Evolutionary conservation across 2,329 filamentous ascomycete genomes (phyloP), one percentile per base, ranked within the genome.

Genomic region (Ilyonectria destructans): DNA sequence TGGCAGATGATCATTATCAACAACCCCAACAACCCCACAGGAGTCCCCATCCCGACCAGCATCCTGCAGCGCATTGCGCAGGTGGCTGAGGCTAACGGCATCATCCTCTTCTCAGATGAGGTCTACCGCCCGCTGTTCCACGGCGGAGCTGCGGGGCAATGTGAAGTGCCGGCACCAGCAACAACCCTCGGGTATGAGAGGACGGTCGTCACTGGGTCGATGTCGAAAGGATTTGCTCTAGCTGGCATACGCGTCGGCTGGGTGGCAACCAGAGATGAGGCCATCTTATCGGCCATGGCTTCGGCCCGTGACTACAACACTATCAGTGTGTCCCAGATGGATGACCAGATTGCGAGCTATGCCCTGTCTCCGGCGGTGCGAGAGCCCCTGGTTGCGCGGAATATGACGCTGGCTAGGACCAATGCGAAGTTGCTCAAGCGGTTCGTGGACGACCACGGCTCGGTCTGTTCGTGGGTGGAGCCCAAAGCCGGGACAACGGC

Each of bases 41-140:
- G 94, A 6, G 88, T 90, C 10, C 86, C 92, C 4, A 90, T 94
- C 19, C 89, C 90, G 0, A 89, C 86, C 51, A 78, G 85, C 1
- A 85, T 89, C 13, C 84, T 97, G 1, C 79, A 89, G 61, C 76
- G 86, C 4, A 86, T 96, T 69, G 83, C 93, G 43, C 84, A 87
- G 4, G 81, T 95, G 62, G 93, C 93, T 3, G 82, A 85, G 61
- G 82, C 87, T 43, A 86, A 89, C 43, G 85, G 87, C 61, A 90
- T 96, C 62, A 89, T 88, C 56, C 83, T 97, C 60, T 84, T 96
- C 65, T 88, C 88, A 8, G 93, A 97, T 76, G 94, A 97, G 82
- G 94, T 96, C 26, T 97, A 96, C 80, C 88, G 93, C 1, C 95
- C 94, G 0, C 84, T 97, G 3, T 97, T 95, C 83, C 93, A 97